Evolutionary conservation across 225 moss, liverwort and hornwort genomes (phyloP), one percentile per base, ranked within the genome.

Genomic region (Climacium dendroides): DNA sequence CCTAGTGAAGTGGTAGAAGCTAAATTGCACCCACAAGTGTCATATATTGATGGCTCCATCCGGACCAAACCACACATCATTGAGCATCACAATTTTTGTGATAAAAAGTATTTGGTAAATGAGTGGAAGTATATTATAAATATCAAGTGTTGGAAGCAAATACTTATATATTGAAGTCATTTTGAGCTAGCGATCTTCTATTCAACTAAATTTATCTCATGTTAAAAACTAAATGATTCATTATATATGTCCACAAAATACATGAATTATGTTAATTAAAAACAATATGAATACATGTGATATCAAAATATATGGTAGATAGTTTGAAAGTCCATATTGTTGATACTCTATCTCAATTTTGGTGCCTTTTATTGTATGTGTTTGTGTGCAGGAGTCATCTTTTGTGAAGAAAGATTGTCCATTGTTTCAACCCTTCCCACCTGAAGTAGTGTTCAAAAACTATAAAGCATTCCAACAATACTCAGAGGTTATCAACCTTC

Each of bases 401-500:
- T 79, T 89, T 58, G 97, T 98, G 8, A 92, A 83, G 7, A 81
- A 87, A 66, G 95, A 95, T 69, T 94, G 94, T 52, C 98, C 98
- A 35, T 53, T 98, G 37, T 98, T 98, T 90, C 97, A 98, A 88
- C 95, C 98, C 1, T 98, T 98, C 74, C 98, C 98, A 55, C 97
- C 98, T 35, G 93, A 96, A 80, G 83, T 98, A 79, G 92, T 93
- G 35, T 98, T 98, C 53, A 88, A 82, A 58, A 91, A 91, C 67
- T 97, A 92, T 80, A 95, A 96, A 85, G 93, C 96, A 9, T 98
- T 94, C 29, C 92, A 98, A 32, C 95, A 94, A 87, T 97, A 98
- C 25, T 95, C 92, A 9, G 25, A 96, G 52, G 89, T 98, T 86
- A 88, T 98, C 41, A 93, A 93, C 47, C 91, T 98, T 12, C 93